A percentile compares a stretch with the other conserved stretches of the same genome.
Evolutionary conservation across 139 green algal genomes (phyloP).

Genomic region (Pycnococcus provasolii): DNA sequence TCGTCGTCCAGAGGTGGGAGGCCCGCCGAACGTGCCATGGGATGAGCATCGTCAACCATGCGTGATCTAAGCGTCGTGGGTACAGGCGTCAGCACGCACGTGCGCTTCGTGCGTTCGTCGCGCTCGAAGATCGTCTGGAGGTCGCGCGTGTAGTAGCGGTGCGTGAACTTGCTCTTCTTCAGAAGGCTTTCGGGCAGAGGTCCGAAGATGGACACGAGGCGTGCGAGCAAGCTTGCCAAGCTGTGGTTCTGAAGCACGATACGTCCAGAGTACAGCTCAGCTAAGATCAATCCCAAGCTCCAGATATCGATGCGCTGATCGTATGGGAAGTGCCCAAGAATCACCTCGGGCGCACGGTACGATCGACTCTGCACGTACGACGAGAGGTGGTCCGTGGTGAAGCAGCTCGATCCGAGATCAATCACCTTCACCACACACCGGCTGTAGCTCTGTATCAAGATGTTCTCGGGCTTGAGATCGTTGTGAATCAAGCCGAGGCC

Average conservation of each 20-base stretch:
- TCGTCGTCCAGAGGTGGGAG: not conserved
- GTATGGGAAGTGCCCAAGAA: constrained; percentile 74
- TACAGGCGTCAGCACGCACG: not conserved
- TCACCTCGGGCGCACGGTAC: constrained; percentile 91
- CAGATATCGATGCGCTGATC: constrained; percentile 84
- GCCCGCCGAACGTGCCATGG: too few relatives aligned
- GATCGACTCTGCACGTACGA: constrained; percentile 84
- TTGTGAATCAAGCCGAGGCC: constrained; percentile 79
- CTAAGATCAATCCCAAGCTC: constrained; percentile 88
- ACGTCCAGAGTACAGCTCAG: constrained; percentile 73
- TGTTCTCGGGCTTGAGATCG: constrained; percentile 97
- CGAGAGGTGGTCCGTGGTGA: constrained; percentile 76
- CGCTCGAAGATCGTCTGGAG: constrained; percentile 20
- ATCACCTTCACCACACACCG: constrained; percentile 69
- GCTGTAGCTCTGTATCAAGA: constrained; percentile 81
- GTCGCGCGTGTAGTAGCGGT: constrained; percentile 68
- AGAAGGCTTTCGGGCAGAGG: constrained; percentile 66
- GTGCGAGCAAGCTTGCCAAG: constrained; percentile 68
- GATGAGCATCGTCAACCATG: not conserved
- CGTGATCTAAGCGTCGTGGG: not conserved
- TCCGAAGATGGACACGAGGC: constrained; percentile 77
- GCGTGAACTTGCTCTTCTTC: constrained; percentile 48
- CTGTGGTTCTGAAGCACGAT: constrained; percentile 63
- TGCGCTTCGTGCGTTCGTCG: not conserved
- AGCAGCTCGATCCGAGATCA: constrained; percentile 88